phyloP scores from a whole-genome alignment of 805 yeast species.

The Candida xyloterini region DNA sequence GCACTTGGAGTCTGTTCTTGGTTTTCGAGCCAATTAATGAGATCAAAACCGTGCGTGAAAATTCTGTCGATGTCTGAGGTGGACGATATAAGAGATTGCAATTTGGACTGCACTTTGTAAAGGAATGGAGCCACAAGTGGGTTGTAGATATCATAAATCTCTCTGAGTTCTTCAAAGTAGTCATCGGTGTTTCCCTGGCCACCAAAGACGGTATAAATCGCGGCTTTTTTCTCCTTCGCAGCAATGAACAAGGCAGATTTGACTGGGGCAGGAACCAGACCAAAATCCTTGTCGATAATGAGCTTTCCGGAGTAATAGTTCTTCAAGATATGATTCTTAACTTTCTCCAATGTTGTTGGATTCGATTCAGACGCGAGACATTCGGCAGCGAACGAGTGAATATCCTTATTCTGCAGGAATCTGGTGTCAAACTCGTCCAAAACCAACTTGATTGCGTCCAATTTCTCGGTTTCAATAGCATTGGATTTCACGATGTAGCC shows the following conservation, averaged over 20 bases:
- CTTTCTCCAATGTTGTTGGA: conserved; percentile 70
- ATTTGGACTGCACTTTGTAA: conserved; percentile 61
- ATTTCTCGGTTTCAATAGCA: conserved; percentile 30
- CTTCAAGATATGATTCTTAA: conserved; percentile 65
- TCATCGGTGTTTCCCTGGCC: conserved; percentile 99
- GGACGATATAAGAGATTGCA: conserved; percentile 64
- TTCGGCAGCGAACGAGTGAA: conserved; percentile 82
- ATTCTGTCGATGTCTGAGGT: conserved; percentile 80
- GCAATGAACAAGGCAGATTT: conserved; percentile 54
- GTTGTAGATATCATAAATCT: conserved; percentile 71
- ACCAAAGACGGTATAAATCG: conserved; percentile 85
- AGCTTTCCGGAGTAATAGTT: conserved; percentile 58
- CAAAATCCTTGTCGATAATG: conserved; percentile 27
- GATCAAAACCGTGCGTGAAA: conserved; percentile 90
- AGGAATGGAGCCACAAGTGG: conserved; percentile 73
- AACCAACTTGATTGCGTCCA: conserved; percentile 64
- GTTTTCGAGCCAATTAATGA: conserved; percentile 80
- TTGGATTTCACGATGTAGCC: conserved; percentile 53
- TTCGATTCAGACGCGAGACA: conserved; percentile 54
- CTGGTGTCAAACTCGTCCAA: conserved; percentile 82
- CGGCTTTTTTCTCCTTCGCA: conserved; percentile 53
- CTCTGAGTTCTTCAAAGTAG: conserved; percentile 93
- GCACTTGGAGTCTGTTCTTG: conserved; percentile 86
- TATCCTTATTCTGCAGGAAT: conserved; percentile 72
- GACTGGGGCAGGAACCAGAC: conserved; percentile 16